A percentile compares a stretch with the other conserved stretches of the same genome.
Evolutionary conservation across 352 stramenopile genomes (phyloP).

Genomic region (Albugo laibachii): DNA sequence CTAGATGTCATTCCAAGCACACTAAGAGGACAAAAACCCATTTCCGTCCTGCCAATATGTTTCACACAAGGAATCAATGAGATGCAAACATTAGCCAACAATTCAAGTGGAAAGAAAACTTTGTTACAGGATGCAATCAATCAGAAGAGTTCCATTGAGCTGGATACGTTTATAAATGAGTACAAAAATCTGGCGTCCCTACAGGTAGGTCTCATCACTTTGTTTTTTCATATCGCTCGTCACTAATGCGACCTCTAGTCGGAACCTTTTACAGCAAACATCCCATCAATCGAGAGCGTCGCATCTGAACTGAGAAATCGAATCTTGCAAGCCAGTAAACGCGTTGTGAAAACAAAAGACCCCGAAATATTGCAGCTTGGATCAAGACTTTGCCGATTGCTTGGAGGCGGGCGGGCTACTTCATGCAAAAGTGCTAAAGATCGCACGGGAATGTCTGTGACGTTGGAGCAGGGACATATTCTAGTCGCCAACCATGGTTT

Average conservation of each 20-base stretch:
- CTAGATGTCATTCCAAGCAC: constrained; percentile 19
- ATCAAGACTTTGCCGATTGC: constrained; percentile 40
- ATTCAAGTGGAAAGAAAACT: constrained; percentile 39
- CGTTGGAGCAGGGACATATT: constrained; percentile 76
- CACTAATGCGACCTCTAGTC: too few relatives aligned
- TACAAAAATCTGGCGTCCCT: constrained; percentile 26
- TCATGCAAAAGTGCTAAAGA: constrained; percentile 95
- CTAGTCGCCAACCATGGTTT: constrained; percentile 38
- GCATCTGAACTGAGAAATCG: constrained; percentile 23
- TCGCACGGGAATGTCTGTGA: constrained; percentile 91
- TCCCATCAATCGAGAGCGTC: constrained; percentile 1
- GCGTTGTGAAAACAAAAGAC: constrained; percentile 55
- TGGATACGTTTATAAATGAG: constrained; percentile 36
- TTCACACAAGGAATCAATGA: constrained; percentile 69
- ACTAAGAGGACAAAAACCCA: constrained; percentile 25
- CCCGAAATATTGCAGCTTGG: constrained; percentile 59
- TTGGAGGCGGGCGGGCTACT: constrained; percentile 78
- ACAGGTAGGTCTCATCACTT: too few relatives aligned
- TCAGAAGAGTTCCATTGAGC: constrained; percentile 34
- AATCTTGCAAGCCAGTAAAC: constrained; percentile 33
- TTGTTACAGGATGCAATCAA: constrained; percentile 58
- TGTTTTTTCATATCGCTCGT: too few relatives aligned
- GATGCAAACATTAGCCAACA: constrained; percentile 66
- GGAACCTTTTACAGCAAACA: too few relatives aligned
- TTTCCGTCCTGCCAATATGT: constrained; percentile 35